Base-by-base conservation (phyloP, 768 basidiomycete species). In the Goffeauzyma gilvescens region DNA sequence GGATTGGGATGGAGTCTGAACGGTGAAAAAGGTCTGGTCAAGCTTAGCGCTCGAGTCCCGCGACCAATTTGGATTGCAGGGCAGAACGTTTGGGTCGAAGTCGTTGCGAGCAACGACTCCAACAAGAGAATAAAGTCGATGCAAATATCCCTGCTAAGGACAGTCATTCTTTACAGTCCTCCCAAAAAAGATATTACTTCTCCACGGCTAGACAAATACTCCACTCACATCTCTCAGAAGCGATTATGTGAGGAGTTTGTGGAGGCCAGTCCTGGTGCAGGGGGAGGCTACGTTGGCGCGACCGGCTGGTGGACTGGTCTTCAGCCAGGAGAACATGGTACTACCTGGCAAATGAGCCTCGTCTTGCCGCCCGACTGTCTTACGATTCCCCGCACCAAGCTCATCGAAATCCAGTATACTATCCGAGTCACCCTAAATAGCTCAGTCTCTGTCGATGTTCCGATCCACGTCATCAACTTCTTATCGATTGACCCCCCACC, bases 231-330 rank as follows among this genome's bases (percentile, higher is more conserved):
- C 14, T 40, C 30, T 6, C 66, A 69, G 40, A 81, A 78, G 58
- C 70, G 74, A 48, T 68, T 87, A 1, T 72, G 76, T 1, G 75
- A 76, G 53, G 71, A 73, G 24, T 67, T 67, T 4, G 68, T 90
- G 21, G 74, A 76, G 51, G 74, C 76, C 57, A 74, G 76, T 5
- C 72, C 78, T 37, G 69, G 70, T 30, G 72, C 72, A 21, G 63
- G 74, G 6, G 71, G 72, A 48, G 79, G 80, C 2, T 71, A 75
- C 55, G 80, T 78, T 8, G 84, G 79, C 31, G 79, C 76, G 18
- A 78, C 75, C 53, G 86, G 85, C 1, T 90, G 83, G 80, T 90
- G 86, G 85, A 69, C 74, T 5, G 87, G 87, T 6, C 75, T 89
- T 5, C 63, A 67, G 12, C 67, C 78, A 3, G 74, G 75, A 2